Percentiles rank a stretch among this genome's conserved stretches.
phyloP scores from a whole-genome alignment of 2,329 filamentous ascomycete genomes.

The Apiospora hydei region DNA sequence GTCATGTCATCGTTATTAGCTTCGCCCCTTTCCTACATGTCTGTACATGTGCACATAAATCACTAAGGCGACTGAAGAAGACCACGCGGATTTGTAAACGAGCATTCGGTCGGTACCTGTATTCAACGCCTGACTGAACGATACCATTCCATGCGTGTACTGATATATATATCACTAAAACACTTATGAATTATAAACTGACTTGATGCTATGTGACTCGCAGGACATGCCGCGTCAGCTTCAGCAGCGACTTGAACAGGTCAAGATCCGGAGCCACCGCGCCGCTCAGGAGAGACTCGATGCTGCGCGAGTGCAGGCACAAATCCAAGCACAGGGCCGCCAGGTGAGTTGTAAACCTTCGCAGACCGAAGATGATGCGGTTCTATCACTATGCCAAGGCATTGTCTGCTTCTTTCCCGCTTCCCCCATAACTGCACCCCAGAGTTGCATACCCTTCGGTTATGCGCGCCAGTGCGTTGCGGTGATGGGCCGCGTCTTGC shows the following conservation, averaged over 20 bases:
- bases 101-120: not conserved
- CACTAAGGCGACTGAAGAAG: no score
- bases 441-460: not conserved
- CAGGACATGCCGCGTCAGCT: slow-evolving; percentile 23
- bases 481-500: not conserved
- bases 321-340: slow-evolving; percentile 23
- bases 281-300: slow-evolving; percentile 26
- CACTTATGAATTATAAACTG: not conserved
- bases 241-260: slow-evolving; percentile 22
- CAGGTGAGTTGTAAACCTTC: not conserved
- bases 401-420: not conserved
- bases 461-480: not conserved
- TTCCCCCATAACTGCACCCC: not conserved
- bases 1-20: not conserved
- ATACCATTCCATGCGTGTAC: not conserved
- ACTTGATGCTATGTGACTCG: not conserved
- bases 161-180: not conserved
- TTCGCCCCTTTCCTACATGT: not conserved
- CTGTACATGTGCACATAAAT: not conserved
- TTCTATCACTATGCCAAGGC: not conserved
- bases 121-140: not conserved
- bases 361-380: not conserved
- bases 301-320: slow-evolving; percentile 2
- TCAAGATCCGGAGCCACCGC: slow-evolving; percentile 8
- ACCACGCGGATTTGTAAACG: not conserved